Conservation (phyloP, 441 rosid species). For the Jatropha multifida region DNA sequence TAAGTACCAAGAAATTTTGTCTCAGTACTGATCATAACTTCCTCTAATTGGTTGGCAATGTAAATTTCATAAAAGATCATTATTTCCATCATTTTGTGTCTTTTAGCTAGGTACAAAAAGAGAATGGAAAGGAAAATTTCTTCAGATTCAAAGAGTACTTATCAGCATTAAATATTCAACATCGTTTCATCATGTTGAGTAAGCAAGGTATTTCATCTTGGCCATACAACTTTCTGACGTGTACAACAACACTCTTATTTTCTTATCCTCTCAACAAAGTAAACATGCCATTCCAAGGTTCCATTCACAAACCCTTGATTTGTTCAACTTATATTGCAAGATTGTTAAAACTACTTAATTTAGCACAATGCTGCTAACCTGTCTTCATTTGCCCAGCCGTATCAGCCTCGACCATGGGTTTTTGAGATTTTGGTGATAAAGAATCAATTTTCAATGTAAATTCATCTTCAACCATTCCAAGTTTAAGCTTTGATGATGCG, state of each 20-base stretch:
- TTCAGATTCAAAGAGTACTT: background rate
- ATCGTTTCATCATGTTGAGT: background rate
- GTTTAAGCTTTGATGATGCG: constrained; percentile 77
- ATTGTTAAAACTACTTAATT: background rate
- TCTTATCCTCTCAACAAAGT: background rate
- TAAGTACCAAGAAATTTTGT: background rate
- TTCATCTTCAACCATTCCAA: constrained; percentile 66
- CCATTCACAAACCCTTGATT: constrained; percentile 12
- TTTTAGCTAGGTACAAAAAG: background rate
- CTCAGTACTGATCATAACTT: background rate
- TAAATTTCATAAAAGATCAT: background rate
- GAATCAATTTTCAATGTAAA: constrained; percentile 36
- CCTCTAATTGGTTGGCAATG: background rate
- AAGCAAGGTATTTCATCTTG: background rate
- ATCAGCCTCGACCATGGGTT: constrained; percentile 48
- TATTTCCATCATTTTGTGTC: background rate
- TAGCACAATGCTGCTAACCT: constrained; percentile 49
- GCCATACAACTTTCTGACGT: background rate
- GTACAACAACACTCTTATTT: background rate
- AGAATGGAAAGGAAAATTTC: background rate
- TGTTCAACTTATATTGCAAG: constrained; percentile 11
- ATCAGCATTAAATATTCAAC: background rate
- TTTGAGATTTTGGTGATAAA: constrained; percentile 41
- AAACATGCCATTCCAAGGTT: background rate
- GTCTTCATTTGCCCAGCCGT: constrained; percentile 56